These are phyloP conservation scores for Bruguiera hainesii DNA, from an alignment of 441 rosid species.

Conservation along the genomic window DNA sequence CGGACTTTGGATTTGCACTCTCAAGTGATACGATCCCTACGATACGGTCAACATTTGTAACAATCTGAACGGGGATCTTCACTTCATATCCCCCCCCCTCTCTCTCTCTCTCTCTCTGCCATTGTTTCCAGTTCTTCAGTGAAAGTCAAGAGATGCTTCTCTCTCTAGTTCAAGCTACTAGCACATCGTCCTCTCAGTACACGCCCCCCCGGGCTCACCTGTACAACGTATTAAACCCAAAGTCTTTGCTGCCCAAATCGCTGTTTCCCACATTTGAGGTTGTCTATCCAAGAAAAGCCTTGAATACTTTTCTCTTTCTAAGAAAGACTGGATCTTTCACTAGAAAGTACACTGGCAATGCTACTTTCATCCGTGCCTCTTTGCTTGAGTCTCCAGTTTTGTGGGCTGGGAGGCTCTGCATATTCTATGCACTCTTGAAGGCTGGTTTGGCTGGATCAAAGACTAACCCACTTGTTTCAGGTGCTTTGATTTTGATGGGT, in stretches of 20 bases:
- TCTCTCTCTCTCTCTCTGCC: no score
- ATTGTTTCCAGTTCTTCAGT: conserved; percentile 23
- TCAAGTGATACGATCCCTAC: no score
- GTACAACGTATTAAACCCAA: conserved; percentile 17
- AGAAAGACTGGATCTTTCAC: conserved; percentile 14
- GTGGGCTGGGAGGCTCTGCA: conserved; percentile 80
- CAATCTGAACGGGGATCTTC: no score
- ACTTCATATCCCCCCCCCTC: no score
- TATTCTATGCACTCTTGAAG: conserved; percentile 73
- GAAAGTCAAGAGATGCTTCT: conserved; percentile 35
- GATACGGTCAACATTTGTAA: no score
- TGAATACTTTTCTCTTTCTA: conserved; percentile 15
- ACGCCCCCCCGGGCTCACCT: conserved; percentile 6
- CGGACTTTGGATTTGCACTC: no score
- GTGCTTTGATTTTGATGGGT: conserved; percentile 26
- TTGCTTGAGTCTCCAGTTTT: conserved; percentile 63
- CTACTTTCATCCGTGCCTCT: conserved; percentile 42
- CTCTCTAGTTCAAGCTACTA: conserved; percentile 38
- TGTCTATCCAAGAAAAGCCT: conserved; percentile 23
- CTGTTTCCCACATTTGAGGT: conserved; percentile 29
- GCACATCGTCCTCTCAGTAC: conserved; percentile 32
- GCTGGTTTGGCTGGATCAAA: conserved; percentile 82
- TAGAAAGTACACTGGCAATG: conserved; percentile 20
- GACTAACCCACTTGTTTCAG: conserved; percentile 70
- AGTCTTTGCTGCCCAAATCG: conserved; percentile 36